These are phyloP conservation scores for Huntiella decipiens DNA, from an alignment of 2,329 filamentous ascomycete species.

Conservation along the genomic window DNA sequence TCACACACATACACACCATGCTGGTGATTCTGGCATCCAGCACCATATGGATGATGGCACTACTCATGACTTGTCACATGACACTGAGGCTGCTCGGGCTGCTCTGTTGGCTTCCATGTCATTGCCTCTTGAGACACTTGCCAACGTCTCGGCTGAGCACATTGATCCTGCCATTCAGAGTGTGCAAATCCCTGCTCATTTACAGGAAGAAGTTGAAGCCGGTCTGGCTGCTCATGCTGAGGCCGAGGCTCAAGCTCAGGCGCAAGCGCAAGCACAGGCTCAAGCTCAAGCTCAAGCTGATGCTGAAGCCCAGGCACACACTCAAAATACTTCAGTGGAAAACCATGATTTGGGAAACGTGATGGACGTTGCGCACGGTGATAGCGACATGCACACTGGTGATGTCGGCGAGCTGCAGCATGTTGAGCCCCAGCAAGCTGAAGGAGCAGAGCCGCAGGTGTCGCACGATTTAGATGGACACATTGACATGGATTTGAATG, in stretches of 20 bases:
- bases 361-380: too few relatives aligned
- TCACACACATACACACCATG: conserved; percentile 19
- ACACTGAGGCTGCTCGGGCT: conserved; percentile 1
- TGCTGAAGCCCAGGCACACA: too few relatives aligned
- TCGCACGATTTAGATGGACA: too few relatives aligned
- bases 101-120: conserved; percentile 8
- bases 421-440: too few relatives aligned
- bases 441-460: too few relatives aligned
- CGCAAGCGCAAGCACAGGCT: not conserved
- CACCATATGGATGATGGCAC: not conserved
- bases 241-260: not conserved
- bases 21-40: not conserved
- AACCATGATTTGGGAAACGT: too few relatives aligned
- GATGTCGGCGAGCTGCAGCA: too few relatives aligned
- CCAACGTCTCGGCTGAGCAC: not conserved
- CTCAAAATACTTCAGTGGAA: too few relatives aligned
- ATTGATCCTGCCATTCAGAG: conserved; percentile 2
- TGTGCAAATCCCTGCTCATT: conserved; percentile 5
- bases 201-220: conserved; percentile 2
- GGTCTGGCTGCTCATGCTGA: not conserved
- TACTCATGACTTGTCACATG: not conserved
- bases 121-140: conserved; percentile 4
- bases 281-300: not conserved
- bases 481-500: too few relatives aligned
- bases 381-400: too few relatives aligned